Evolutionary conservation across 345 rosid species (phyloP).

Genomic region (Mallotus nudiflorus): DNA sequence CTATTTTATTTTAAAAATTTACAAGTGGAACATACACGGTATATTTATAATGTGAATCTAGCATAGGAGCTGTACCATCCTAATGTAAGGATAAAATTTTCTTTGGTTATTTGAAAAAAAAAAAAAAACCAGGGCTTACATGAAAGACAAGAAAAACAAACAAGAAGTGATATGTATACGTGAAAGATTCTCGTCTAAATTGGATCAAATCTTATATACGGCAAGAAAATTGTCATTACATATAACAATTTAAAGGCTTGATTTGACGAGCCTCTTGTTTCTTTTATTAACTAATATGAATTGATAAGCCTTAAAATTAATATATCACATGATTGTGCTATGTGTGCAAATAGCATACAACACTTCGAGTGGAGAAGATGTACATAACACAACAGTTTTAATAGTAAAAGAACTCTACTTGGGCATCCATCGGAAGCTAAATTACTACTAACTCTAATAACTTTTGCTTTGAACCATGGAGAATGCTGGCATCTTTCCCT

Average conservation of each 20-base stretch:
- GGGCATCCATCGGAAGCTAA: constrained; percentile 57
- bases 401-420: constrained; percentile 41
- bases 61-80: no score
- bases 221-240: no score
- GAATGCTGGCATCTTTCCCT: constrained; percentile 72
- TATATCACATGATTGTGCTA: no score
- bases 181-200: constrained; percentile 17
- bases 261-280: no score
- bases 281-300: no score
- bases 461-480: constrained; percentile 65
- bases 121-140: constrained; percentile 14
- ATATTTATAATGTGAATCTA: no score
- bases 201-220: constrained; percentile 26
- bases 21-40: no score
- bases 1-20: no score
- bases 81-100: no score
- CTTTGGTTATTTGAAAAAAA: no score
- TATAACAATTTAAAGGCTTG: no score
- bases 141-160: constrained; percentile 20
- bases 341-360: constrained; percentile 60
- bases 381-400: constrained; percentile 44
- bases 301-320: no score
- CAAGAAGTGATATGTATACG: constrained; percentile 10
- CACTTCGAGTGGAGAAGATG: constrained; percentile 52
- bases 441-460: constrained; percentile 55